Evolutionary conservation across 805 yeast species (phyloP).

Genomic region (Candida railenensis): DNA sequence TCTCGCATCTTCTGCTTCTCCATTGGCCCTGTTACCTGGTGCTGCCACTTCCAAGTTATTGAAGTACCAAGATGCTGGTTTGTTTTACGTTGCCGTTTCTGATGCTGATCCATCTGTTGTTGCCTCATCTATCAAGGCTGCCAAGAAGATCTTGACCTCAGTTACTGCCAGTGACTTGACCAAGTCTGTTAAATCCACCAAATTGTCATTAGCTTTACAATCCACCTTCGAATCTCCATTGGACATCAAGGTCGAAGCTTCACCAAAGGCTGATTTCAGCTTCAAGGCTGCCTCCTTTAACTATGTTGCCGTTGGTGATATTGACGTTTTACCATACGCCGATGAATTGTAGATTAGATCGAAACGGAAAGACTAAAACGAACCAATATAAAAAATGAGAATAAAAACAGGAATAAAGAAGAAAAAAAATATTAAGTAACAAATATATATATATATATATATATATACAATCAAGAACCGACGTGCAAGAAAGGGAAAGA

Average conservation of each 20-base stretch:
- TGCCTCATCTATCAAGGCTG: conserved; percentile 57
- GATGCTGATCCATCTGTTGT: conserved; percentile 60
- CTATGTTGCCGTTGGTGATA: conserved; percentile 88
- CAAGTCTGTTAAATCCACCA: conserved; percentile 45
- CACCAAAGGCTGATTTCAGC: conserved; percentile 30
- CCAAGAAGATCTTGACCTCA: conserved; percentile 43
- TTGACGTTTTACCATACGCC: conserved; percentile 80
- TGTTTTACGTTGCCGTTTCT: conserved; percentile 69
- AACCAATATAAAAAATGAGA: too few species aligned
- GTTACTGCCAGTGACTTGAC: conserved; percentile 52
- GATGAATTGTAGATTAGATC: conserved; percentile 93
- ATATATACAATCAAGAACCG: neutral
- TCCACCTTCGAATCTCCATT: conserved; percentile 31
- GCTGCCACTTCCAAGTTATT: conserved; percentile 50
- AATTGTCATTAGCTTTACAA: conserved; percentile 44
- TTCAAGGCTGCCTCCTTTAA: conserved; percentile 61
- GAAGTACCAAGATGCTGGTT: conserved; percentile 75
- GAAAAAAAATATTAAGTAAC: neutral
- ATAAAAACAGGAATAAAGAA: too few species aligned
- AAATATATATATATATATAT: too few species aligned
- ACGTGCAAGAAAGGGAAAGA: too few species aligned
- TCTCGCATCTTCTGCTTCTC: conserved; percentile 55
- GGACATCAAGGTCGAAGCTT: conserved; percentile 30
- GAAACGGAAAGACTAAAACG: neutral
- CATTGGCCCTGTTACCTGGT: conserved; percentile 47